Evolutionary conservation across 148 eudicot genomes (phyloP).

Genomic region (Vaccinium myrtillus): DNA sequence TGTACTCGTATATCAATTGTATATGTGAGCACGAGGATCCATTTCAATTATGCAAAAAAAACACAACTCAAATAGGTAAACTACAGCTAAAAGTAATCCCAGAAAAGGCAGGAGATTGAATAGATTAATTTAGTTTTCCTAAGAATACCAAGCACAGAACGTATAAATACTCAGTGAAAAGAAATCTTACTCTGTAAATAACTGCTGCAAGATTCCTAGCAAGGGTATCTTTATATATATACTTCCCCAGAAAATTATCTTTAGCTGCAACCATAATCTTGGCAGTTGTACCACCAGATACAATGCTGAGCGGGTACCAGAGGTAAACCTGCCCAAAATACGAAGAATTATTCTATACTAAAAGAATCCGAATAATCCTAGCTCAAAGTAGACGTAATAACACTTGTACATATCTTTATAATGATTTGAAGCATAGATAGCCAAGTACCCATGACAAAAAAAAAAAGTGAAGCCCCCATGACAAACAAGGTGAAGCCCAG

Average conservation of each 20-base stretch:
- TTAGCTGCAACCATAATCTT: slow-evolving; percentile 97
- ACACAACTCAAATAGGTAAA: not conserved
- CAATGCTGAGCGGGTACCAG: slow-evolving; percentile 85
- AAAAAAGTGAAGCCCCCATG: not conserved
- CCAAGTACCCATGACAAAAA: not conserved
- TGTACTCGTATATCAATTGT: not conserved
- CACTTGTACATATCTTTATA: not conserved
- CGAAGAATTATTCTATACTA: not conserved
- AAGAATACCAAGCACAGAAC: not conserved
- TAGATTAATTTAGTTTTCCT: not conserved
- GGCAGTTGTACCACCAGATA: slow-evolving; percentile 96
- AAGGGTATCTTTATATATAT: slow-evolving; percentile 90
- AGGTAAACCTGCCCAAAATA: slow-evolving; percentile 64
- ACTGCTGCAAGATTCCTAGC: slow-evolving; percentile 91
- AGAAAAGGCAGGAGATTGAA: not conserved
- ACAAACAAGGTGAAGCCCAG: not conserved
- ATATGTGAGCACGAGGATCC: not conserved
- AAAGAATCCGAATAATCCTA: not conserved
- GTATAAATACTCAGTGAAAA: not conserved
- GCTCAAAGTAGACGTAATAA: not conserved
- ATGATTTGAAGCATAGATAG: not conserved
- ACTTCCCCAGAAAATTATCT: slow-evolving; percentile 88
- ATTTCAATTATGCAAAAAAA: not conserved
- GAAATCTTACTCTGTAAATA: slow-evolving; percentile 58
- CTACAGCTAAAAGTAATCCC: not conserved